Evolutionary conservation across 2,329 filamentous ascomycete genomes (phyloP), one percentile per base, ranked within the genome.

Genomic region (Neobulgaria alba): DNA sequence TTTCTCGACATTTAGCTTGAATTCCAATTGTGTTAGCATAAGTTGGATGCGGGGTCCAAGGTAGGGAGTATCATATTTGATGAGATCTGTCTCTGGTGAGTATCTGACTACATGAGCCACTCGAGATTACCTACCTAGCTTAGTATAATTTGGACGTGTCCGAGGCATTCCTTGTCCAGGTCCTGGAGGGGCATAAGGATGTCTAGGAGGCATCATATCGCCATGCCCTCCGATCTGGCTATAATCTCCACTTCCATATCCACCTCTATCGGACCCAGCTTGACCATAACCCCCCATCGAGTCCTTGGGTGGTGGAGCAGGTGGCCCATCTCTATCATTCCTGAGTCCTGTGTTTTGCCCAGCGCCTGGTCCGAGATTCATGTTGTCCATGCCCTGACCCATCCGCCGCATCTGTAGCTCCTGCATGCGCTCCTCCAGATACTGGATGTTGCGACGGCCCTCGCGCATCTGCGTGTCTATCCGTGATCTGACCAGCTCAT

Each of bases 1-100:
- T 61, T 95, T 94, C 63, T 98, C 92, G 19, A 98, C 92, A 52
- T 92, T 95, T 47, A 98, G 75, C 68, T 98, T 98, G 71, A 98
- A 98, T 64, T 96, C 88, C 49, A 98, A 82, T 64, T 98, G 92
- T 35, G 92, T 94, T 58, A 98, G 71, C 92, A 98, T 98, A 58
- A 96, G 84, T 68, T 98, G 92, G 58, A 98, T 98, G 53, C 93
- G 88, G 46, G 92, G 90, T 23, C 92, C 92, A 48, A 98, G 80
- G 62, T 95, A 86, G 14, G 85, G 85, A 21, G 89, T 95, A 61
- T 98, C 92, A 66, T 93, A 95, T 77, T 96, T 96, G 68, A 98
- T 95, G 49, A 98, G 71, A 66, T 98, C 92, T 95, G 16, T 14
- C 33, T 17, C n/a, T 17, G 42, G 46, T 46, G 16, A 43, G 50